Base-by-base conservation (phyloP, 2,329 filamentous ascomycete species). In the Pezicula radicicola region DNA sequence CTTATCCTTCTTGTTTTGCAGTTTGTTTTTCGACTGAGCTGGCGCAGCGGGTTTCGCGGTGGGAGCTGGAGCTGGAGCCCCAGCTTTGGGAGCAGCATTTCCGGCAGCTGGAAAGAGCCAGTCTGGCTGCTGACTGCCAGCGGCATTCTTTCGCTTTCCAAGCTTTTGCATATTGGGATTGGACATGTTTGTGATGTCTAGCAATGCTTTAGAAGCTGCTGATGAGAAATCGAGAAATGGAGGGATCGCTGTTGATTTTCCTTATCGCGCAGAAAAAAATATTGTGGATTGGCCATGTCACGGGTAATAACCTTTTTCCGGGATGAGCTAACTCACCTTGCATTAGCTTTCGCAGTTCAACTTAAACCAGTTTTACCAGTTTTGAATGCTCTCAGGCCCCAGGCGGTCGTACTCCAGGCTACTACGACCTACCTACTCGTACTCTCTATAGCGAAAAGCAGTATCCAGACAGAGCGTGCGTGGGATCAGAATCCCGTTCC, bases 91-190 rank as follows among this genome's bases (percentile, higher is more conserved):
- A 21, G 50, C 41, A 42, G 57, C 43, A 42, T 60, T 57, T 49
- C 46, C 58, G 15, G 52, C 42, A 27, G 45, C 48, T 33, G 64
- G 62, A 46, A 68, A 69, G 15, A 68, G 60, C 65, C 65, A 68
- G 47, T 61, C 60, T 52, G 66, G 63, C 44, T 63, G 56, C 46
- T 62, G 49, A 35, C 59, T 51, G 46, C 53, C 54, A 27, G 53
- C 37, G 33, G 55, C 25, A 16, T 49, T 56, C 53, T 59, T 66
- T 25, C 63, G 56, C 57, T 67, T 65, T 28, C 63, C 63, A 43
- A 68, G 50, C 54, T 65, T 66, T 48, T 63, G 58, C 53, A 61
- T 56, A 39, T 68, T 68, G 15, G 66, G 60, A 55, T 68, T 66
- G 19, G 30, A 48, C 30, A 37, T 48, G 33, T 25, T 25, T 37